Percentiles rank a stretch among this genome's conserved stretches.
These are phyloP conservation scores for Posidonia oceanica DNA, from an alignment of 116 monocot genomes.

Conservation along the genomic window DNA sequence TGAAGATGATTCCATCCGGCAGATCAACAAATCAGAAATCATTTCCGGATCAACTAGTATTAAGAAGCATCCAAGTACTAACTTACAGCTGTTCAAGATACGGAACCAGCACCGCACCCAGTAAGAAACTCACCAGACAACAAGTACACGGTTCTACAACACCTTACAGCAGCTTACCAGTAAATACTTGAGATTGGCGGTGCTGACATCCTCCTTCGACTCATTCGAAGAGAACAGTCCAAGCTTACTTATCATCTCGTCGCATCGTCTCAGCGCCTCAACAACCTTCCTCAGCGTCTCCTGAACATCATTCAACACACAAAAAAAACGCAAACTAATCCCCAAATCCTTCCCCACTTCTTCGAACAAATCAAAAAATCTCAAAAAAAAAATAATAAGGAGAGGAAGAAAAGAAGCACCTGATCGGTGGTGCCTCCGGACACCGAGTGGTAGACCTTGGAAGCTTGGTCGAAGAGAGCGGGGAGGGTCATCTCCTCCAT, in stretches of 20 bases:
- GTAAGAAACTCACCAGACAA: too few relatives aligned
- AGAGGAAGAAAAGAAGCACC: constrained; percentile 17
- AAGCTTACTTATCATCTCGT: constrained; percentile 84
- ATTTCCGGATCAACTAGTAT: too few relatives aligned
- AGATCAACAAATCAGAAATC: too few relatives aligned
- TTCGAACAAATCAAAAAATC: background rate
- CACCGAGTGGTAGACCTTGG: constrained; percentile 49
- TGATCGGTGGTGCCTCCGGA: constrained; percentile 57
- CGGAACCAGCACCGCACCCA: too few relatives aligned
- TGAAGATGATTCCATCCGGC: too few relatives aligned
- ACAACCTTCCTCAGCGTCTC: constrained; percentile 59
- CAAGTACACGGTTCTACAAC: background rate
- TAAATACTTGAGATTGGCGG: constrained; percentile 82
- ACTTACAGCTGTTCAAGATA: too few relatives aligned
- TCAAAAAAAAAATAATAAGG: background rate
- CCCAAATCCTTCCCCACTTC: too few relatives aligned
- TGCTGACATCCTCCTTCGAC: constrained; percentile 87
- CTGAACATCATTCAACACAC: constrained; percentile 16
- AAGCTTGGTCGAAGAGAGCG: constrained; percentile 70
- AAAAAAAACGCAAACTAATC: background rate
- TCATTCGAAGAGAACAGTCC: constrained; percentile 91
- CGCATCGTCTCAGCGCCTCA: constrained; percentile 49
- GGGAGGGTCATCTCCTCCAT: constrained; percentile 75
- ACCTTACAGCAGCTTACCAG: constrained; percentile 26
- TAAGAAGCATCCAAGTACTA: too few relatives aligned